Evolutionary conservation across 2,329 filamentous ascomycete genomes (phyloP).

Genomic region (Clonostachys sp.): DNA sequence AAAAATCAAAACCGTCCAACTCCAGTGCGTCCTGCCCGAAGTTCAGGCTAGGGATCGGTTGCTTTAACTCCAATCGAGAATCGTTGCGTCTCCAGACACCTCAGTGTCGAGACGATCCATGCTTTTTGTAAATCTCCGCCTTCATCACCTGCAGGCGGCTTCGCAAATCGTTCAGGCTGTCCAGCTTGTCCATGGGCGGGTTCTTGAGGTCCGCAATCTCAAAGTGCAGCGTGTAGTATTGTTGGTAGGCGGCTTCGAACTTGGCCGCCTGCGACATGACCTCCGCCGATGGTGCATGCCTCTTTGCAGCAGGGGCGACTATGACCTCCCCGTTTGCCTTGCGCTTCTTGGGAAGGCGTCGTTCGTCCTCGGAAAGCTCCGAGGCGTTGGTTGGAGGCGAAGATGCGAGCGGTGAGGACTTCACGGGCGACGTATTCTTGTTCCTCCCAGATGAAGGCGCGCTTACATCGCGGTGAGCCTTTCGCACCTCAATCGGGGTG

Average conservation of each 20-base stretch:
- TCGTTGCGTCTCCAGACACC: too few species aligned
- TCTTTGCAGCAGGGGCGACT: conserved; percentile 21
- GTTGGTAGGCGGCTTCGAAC: conserved; percentile 52
- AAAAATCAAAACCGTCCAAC: too few species aligned
- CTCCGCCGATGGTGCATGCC: conserved; percentile 27
- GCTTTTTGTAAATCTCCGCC: conserved; percentile 44
- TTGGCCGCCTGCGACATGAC: conserved; percentile 46
- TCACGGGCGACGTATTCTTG: conserved; percentile 53
- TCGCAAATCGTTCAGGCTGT: conserved; percentile 49
- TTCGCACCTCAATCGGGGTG: conserved; percentile 6
- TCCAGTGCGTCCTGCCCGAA: too few species aligned
- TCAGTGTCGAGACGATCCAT: not conserved
- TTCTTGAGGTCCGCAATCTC: conserved; percentile 46
- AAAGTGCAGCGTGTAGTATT: conserved; percentile 51
- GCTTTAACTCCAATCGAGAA: too few species aligned
- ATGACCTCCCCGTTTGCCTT: conserved; percentile 22
- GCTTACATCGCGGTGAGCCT: conserved; percentile 33
- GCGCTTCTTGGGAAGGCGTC: conserved; percentile 31
- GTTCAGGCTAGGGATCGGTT: too few species aligned
- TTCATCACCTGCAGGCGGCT: conserved; percentile 52
- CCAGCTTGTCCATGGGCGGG: conserved; percentile 45
- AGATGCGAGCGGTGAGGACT: conserved; percentile 62
- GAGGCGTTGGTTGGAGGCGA: conserved; percentile 63
- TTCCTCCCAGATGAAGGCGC: conserved; percentile 35
- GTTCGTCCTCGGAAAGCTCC: conserved; percentile 46